phyloP scores from a whole-genome alignment of 768 basidiomycete species.

The Hirschioporus abietinus region DNA sequence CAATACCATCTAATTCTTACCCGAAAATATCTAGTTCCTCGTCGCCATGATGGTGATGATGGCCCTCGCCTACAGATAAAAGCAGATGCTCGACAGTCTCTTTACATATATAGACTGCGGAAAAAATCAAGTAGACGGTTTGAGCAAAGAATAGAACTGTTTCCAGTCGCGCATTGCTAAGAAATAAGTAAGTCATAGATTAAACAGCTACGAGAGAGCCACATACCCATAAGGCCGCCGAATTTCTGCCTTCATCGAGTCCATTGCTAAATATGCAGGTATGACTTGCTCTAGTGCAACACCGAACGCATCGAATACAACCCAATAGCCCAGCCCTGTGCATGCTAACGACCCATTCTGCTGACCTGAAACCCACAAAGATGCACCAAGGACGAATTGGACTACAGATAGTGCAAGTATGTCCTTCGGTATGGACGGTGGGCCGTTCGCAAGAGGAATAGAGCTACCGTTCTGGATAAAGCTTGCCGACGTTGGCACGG shows the following conservation, averaged over 20 bases:
- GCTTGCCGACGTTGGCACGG: background rate
- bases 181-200: background rate
- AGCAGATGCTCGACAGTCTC: conserved; percentile 93
- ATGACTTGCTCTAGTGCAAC: conserved; percentile 49
- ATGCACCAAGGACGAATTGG: conserved; percentile 62
- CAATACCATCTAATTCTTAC: conserved; percentile 23
- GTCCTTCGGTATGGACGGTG: conserved; percentile 9
- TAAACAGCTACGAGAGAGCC: conserved; percentile 7
- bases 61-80: conserved; percentile 52
- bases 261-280: conserved; percentile 36
- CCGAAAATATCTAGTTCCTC: conserved; percentile 35
- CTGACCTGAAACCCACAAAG: conserved; percentile 88
- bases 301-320: conserved; percentile 91
- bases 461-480: conserved; percentile 5
- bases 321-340: conserved; percentile 93
- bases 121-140: conserved; percentile 89
- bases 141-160: conserved; percentile 82
- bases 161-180: conserved; percentile 59
- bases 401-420: conserved; percentile 12
- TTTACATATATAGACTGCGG: conserved; percentile 93
- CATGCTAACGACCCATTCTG: conserved; percentile 79
- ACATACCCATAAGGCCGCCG: conserved; percentile 60
- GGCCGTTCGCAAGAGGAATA: conserved; percentile 3
- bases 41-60: conserved; percentile 62
- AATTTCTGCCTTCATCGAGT: conserved; percentile 25